These are phyloP conservation scores for Hyaloscypha variabilis DNA, from an alignment of 495 filamentous ascomycete genomes.

Conservation along the genomic window DNA sequence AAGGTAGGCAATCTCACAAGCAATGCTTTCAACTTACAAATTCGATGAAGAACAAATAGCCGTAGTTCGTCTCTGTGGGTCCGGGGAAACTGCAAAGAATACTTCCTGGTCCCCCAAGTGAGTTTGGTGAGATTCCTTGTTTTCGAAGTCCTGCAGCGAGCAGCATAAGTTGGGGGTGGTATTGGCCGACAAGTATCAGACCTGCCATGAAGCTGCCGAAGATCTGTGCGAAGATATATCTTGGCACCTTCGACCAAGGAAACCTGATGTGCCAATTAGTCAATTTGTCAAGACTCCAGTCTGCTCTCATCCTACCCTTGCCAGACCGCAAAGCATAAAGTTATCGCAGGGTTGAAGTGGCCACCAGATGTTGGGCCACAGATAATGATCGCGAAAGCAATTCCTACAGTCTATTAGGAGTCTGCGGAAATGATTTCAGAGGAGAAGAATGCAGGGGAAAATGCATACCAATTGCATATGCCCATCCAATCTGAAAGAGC, in stretches of 20 bases:
- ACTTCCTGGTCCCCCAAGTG: slow-evolving; percentile 47
- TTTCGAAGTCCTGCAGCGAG: slow-evolving; percentile 38
- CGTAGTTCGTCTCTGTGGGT: slow-evolving; percentile 46
- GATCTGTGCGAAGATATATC: slow-evolving; percentile 55
- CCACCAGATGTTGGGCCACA: slow-evolving; percentile 54
- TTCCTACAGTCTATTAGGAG: slow-evolving; percentile 19
- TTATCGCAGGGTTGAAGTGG: slow-evolving; percentile 56
- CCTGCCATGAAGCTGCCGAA: slow-evolving; percentile 55
- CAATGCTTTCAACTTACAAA: slow-evolving; percentile 28
- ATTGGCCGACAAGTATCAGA: slow-evolving; percentile 51
- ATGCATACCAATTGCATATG: slow-evolving; percentile 45
- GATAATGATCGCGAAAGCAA: slow-evolving; percentile 56
- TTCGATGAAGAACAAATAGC: slow-evolving; percentile 55
- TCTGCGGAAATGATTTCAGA: background rate
- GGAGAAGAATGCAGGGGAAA: background rate
- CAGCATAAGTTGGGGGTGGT: slow-evolving; percentile 46
- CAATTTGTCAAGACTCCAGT: slow-evolving; percentile 47
- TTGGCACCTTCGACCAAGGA: slow-evolving; percentile 39
- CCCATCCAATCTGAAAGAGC: slow-evolving; percentile 51
- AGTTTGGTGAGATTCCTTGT: slow-evolving; percentile 39
- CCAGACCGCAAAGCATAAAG: slow-evolving; percentile 51
- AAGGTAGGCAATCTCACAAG: background rate
- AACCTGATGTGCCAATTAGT: slow-evolving; percentile 40
- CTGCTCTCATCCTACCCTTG: slow-evolving; percentile 36
- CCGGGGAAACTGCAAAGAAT: slow-evolving; percentile 48